Percentiles rank a stretch among this genome's conserved stretches.
Evolutionary conservation across 441 rosid species (phyloP).

Genomic region (Lepidium campestre): DNA sequence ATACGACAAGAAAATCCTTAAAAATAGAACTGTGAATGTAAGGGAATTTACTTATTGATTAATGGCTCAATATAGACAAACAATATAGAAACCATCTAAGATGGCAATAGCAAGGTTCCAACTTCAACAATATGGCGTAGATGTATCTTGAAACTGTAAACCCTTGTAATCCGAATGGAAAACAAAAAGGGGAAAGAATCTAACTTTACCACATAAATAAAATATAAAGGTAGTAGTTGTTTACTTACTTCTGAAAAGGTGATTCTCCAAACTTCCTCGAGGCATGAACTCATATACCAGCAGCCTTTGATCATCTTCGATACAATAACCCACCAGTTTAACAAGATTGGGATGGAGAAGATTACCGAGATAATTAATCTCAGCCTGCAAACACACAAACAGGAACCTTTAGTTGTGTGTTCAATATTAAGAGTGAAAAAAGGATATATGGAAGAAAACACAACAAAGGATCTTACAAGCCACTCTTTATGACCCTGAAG

Average conservation of each 20-base stretch:
- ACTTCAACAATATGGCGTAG: not conserved
- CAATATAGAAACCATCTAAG: not conserved
- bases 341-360: slow-evolving; percentile 90
- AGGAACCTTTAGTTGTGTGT: slow-evolving; percentile 1
- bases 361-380: slow-evolving; percentile 86
- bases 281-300: slow-evolving; percentile 96
- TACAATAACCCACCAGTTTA: slow-evolving; percentile 89
- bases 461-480: slow-evolving; percentile 55
- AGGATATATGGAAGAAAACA: not conserved
- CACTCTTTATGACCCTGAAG: slow-evolving; percentile 99
- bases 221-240: not conserved
- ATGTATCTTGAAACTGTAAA: not conserved
- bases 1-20: not conserved
- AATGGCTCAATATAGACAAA: not conserved
- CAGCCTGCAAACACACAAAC: slow-evolving; percentile 60
- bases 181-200: not conserved
- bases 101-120: not conserved
- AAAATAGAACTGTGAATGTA: not conserved
- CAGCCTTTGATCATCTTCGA: slow-evolving; percentile 95
- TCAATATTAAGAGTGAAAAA: not conserved
- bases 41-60: not conserved
- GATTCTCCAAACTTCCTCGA: slow-evolving; percentile 95
- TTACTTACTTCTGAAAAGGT: slow-evolving; percentile 81
- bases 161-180: not conserved
- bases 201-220: not conserved